Base-by-base conservation (phyloP, 257 asterid genomes). In the Leptodermis oblonga region DNA sequence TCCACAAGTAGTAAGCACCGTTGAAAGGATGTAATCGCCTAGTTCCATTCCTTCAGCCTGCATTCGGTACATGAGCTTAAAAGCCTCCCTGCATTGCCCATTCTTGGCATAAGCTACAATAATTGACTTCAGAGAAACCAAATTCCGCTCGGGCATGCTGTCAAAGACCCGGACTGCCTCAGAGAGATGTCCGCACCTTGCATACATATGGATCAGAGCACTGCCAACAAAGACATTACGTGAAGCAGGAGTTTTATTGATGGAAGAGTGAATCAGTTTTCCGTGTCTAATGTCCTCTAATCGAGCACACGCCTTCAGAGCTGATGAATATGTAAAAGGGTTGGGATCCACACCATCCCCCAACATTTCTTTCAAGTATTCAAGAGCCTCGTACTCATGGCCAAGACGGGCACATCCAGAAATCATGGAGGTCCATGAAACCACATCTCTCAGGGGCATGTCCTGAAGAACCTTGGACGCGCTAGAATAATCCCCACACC, bases 391-490 rank as follows among this genome's bases (percentile, higher is more conserved):
- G 7, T 80, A 64, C 81, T 92, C 96, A 28, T 90, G 97, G 42
- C 95, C 97, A 15, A 83, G 74, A 70, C 68, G 80, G 33, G 96
- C 86, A 69, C 96, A 92, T 22, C 92, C 88, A 61, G 98, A 92
- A 69, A 90, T 90, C 92, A 92, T 86, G 4, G 97, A 83, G 41
- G 98, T 92, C 98, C 98, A 92, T 3, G 97, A 92, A 78, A 90
- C 96, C 3, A 92, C 98, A 60, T 90, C 96, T 79, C 87, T 86
- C 67, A 82, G 79, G 0, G 95, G 92, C 76, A 92, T 76, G 74
- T 70, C 70, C 23, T 82, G 75, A 39, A 92, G 97, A 72, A 88
- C 94, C 55, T 77, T 87, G 62, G 86, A 75, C n/a, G 98, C 97
- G 41, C 83, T 72, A 1, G 75, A 62, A 62, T 90, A 85, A 36